Evolutionary conservation across 1,284 basidiomycete genomes (phyloP), one percentile per base, ranked within the genome.

Genomic region (Malassezia sympodialis): DNA sequence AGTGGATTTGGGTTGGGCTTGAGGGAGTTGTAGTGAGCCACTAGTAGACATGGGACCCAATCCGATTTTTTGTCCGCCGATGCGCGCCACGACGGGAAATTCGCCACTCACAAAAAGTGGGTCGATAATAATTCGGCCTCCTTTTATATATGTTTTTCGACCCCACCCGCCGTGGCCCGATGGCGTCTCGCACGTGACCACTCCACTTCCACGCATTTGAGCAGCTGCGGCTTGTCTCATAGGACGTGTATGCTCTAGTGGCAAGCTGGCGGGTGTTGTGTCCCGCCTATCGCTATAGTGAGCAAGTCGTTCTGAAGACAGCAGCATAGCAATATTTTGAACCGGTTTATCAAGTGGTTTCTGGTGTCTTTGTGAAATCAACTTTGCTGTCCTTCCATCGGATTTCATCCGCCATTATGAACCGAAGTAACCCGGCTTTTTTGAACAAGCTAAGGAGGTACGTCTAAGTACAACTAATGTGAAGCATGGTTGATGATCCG

Each of bases 391-490:
- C 2, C 37, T 21, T 39, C 37, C 37, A 39, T 39, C 37, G 19
- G 17, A 39, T 21, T 39, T 4, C 11, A 26, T 57, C 61, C n/a
- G 60, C 61, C 19, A 59, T 40, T 40, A 67, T 56, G 42, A 68
- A 63, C 54, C 66, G 67, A 43, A 73, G 63, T 59, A 72, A 89
- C 1, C 88, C 89, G 0, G 86, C 88, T 0, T 96, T 96, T 72
- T 79, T 93, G 15, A 88, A 90, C 77, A 96, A 96, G 76, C 80
- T 96, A 31, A 90, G 85, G 77, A 86, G 86, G 88, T 90, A 53
- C 60, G 82, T 80, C 27, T 43, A n/a, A 6, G 14, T 27, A 2
- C 15, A 14, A 27, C 41, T 43, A 11, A 43, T 50, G 44, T 61
- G 61, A 58, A 93, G 90, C 75, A 94, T 96, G 84, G 87, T 94